A percentile compares a stretch with the other conserved stretches of the same genome.
These are phyloP conservation scores for Xylaria polymorpha DNA, from an alignment of 2,329 filamentous ascomycete genomes.

Conservation along the genomic window DNA sequence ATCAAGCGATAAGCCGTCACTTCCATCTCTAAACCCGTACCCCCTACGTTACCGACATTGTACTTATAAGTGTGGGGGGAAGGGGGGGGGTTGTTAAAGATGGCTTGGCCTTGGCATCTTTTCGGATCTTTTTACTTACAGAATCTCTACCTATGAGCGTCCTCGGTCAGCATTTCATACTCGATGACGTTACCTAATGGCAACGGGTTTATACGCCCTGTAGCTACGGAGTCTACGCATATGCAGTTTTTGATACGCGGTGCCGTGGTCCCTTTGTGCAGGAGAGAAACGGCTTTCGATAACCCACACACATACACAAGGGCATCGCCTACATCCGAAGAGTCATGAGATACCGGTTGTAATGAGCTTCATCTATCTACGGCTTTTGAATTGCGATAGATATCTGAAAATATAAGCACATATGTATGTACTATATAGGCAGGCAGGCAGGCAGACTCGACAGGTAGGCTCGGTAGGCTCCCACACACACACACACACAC, in stretches of 20 bases:
- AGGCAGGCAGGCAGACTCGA: background rate
- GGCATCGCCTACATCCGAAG: conserved; percentile 4
- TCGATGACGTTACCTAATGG: conserved; percentile 32
- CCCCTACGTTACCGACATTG: background rate
- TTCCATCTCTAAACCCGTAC: background rate
- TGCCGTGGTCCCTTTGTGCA: conserved; percentile 22
- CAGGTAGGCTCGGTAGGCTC: background rate
- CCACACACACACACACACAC: conserved; percentile 16
- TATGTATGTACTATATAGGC: background rate
- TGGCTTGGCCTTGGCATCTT: conserved; percentile 4
- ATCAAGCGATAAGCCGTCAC: background rate
- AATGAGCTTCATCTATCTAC: background rate
- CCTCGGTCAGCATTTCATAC: background rate
- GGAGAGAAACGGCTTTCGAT: background rate
- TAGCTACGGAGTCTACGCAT: background rate
- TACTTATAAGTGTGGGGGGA: conserved; percentile 2
- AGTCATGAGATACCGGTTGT: conserved; percentile 23
- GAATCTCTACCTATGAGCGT: conserved; percentile 5
- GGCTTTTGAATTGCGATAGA: background rate
- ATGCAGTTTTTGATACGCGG: conserved; percentile 14
- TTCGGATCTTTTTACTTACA: conserved; percentile 20
- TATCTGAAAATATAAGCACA: background rate
- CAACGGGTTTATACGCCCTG: background rate
- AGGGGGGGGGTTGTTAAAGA: conserved; percentile 1
- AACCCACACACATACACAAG: background rate